These are phyloP conservation scores for Nematocida major DNA, from an alignment of 371 early-diverging fungal species.

Conservation along the genomic window DNA sequence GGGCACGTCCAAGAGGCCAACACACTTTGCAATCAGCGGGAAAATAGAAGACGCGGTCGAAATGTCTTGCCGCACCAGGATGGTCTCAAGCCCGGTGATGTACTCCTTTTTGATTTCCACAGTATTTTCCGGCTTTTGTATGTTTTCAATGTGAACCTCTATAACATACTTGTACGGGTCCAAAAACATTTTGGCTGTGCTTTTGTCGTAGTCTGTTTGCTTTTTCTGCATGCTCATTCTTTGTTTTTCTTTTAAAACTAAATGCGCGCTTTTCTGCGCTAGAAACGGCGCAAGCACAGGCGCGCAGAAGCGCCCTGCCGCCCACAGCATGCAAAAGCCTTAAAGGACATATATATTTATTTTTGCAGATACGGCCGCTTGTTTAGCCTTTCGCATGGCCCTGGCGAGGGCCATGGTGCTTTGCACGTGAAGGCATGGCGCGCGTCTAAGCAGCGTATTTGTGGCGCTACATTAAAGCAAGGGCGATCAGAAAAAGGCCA, in stretches of 20 bases:
- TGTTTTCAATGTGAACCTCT: conserved; percentile 36
- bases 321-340: background rate
- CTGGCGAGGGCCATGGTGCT: too few relatives aligned
- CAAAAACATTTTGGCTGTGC: conserved; percentile 6
- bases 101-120: conserved; percentile 38
- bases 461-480: background rate
- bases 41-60: conserved; percentile 28
- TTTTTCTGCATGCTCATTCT: conserved; percentile 17
- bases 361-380: too few relatives aligned
- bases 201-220: conserved; percentile 15
- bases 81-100: conserved; percentile 25
- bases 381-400: too few relatives aligned
- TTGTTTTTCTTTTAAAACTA: background rate
- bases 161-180: conserved; percentile 27
- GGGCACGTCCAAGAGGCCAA: conserved; percentile 4
- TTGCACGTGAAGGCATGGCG: too few relatives aligned
- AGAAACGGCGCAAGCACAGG: too few relatives aligned
- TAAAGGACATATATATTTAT: background rate
- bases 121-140: background rate
- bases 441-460: too few relatives aligned
- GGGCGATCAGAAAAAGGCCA: conserved; percentile 3
- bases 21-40: background rate
- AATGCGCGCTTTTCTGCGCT: too few relatives aligned
- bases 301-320: background rate
- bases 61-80: conserved; percentile 17